A percentile compares a stretch with the other conserved stretches of the same genome.
Evolutionary conservation across 2,329 filamentous ascomycete genomes (phyloP).

Genomic region (Diaporthe citriasiana): DNA sequence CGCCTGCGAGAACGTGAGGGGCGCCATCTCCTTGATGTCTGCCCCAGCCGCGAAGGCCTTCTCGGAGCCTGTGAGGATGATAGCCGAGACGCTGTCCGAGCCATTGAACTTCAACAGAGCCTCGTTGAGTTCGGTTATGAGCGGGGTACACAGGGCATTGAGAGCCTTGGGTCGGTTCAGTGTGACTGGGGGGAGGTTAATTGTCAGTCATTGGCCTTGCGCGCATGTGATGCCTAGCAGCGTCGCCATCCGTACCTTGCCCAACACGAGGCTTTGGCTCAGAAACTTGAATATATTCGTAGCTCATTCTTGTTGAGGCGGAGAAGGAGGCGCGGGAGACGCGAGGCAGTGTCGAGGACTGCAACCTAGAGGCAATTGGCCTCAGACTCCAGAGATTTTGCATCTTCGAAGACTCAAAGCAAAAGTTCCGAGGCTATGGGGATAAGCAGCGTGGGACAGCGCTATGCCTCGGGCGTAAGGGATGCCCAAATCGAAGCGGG

Average conservation of each 20-base stretch:
- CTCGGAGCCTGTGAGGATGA: conserved; percentile 89
- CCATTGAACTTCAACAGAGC: conserved; percentile 80
- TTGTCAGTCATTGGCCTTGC: background rate
- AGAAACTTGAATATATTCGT: conserved; percentile 87
- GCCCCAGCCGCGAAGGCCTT: conserved; percentile 95
- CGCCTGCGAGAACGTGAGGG: conserved; percentile 88
- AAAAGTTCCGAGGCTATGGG: conserved; percentile 5
- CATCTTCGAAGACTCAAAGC: conserved; percentile 51
- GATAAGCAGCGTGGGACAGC: background rate
- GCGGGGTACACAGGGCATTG: conserved; percentile 91
- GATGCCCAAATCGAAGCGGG: background rate
- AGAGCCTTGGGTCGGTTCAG: conserved; percentile 95
- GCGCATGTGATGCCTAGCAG: conserved; percentile 14
- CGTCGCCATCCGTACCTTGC: conserved; percentile 74
- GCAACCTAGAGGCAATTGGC: conserved; percentile 73
- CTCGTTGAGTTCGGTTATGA: conserved; percentile 90
- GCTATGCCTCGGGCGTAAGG: conserved; percentile 17
- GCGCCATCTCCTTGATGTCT: conserved; percentile 99
- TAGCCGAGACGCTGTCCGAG: conserved; percentile 78
- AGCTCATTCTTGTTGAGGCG: conserved; percentile 62
- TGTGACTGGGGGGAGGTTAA: conserved; percentile 73
- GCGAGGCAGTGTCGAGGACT: conserved; percentile 69
- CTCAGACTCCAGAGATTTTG: conserved; percentile 71
- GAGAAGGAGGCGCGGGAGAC: conserved; percentile 65
- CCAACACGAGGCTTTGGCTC: conserved; percentile 90